Percentiles rank a stretch among this genome's conserved stretches.
Conservation (phyloP, 2,329 filamentous ascomycete species). For the Sordariomycetes sp. region DNA sequence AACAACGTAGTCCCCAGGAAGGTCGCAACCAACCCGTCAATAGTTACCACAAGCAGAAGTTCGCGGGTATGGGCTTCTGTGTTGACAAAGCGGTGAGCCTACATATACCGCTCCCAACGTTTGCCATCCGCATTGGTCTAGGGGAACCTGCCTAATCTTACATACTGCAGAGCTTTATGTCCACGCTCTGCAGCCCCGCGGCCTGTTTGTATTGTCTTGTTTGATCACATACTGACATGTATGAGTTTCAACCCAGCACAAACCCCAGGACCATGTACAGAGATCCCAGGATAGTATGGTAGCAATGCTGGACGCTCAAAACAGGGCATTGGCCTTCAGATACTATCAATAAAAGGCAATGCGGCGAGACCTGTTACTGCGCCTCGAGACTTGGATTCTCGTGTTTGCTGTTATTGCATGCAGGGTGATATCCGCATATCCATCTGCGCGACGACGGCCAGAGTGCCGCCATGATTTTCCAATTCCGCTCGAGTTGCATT, state of each 20-base stretch:
- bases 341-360: neutral
- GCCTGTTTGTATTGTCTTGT: neutral
- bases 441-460: neutral
- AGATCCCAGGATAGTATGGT: too few relatives aligned
- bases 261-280: too few relatives aligned
- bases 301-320: too few relatives aligned
- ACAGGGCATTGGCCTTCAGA: too few relatives aligned
- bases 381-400: neutral
- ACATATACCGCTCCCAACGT: neutral
- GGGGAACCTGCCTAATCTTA: neutral
- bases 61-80: neutral
- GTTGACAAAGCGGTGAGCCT: neutral
- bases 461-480: neutral
- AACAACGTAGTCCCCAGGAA: too few relatives aligned
- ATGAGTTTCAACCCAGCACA: too few relatives aligned
- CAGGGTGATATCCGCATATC: neutral
- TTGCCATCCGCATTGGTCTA: neutral
- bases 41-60: neutral
- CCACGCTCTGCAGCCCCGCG: neutral
- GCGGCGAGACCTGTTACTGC: neutral
- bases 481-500: neutral
- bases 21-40: too few relatives aligned
- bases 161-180: neutral
- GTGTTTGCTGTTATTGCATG: neutral
- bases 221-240: neutral